These are phyloP conservation scores for Globisporangium canariense DNA, from an alignment of 352 stramenopile species.

Conservation along the genomic window DNA sequence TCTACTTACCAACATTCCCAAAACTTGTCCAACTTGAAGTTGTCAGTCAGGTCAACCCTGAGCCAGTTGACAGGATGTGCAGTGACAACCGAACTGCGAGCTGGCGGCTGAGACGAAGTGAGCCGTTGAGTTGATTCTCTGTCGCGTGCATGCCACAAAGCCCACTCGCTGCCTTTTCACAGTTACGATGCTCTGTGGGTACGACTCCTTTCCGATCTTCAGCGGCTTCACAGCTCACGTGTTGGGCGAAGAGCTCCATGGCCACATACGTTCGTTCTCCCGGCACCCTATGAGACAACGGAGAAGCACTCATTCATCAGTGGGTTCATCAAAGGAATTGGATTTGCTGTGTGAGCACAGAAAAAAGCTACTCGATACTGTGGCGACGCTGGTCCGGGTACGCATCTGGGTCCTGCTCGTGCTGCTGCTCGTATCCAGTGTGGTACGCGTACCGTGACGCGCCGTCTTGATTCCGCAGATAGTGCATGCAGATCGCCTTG, in stretches of 20 bases:
- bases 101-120: background rate
- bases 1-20: too few relatives aligned
- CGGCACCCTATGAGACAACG: too few relatives aligned
- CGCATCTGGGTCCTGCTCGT: slow-evolving; percentile 9
- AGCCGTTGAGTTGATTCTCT: background rate
- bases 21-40: too few relatives aligned
- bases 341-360: background rate
- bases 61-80: too few relatives aligned
- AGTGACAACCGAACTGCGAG: too few relatives aligned
- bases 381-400: slow-evolving; percentile 15
- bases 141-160: background rate
- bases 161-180: too few relatives aligned
- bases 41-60: too few relatives aligned
- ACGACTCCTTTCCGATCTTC: background rate
- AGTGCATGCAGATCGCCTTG: slow-evolving; percentile 90
- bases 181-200: background rate
- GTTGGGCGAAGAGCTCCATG: background rate
- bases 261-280: background rate
- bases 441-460: slow-evolving; percentile 6
- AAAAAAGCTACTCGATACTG: slow-evolving; percentile 13
- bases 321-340: background rate
- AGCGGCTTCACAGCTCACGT: background rate
- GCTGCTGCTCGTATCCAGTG: slow-evolving; percentile 9
- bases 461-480: slow-evolving; percentile 76
- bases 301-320: background rate